A percentile compares a stretch with the other conserved stretches of the same genome.
phyloP scores from a whole-genome alignment of 768 basidiomycete genomes.

The Nidula microcarpa region DNA sequence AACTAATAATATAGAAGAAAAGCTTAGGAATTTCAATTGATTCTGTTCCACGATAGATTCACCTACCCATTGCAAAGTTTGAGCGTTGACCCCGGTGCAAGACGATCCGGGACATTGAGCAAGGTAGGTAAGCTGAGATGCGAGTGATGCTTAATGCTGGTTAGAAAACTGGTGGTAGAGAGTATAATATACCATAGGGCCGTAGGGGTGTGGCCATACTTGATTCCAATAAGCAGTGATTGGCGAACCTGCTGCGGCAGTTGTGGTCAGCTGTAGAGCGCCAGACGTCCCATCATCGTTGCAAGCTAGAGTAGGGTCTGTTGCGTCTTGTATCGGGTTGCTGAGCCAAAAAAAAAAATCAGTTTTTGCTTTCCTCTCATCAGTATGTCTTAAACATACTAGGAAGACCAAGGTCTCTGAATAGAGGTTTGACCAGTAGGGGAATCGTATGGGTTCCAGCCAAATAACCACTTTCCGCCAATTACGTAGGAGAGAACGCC shows the following conservation, averaged over 20 bases:
- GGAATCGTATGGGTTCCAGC: slow-evolving; percentile 41
- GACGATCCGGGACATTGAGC: slow-evolving; percentile 39
- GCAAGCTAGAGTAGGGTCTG: slow-evolving; percentile 35
- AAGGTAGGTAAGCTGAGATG: slow-evolving; percentile 36
- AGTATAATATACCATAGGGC: slow-evolving; percentile 31
- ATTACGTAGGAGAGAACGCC: slow-evolving; percentile 39
- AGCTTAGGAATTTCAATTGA: neutral
- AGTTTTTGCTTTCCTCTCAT: neutral
- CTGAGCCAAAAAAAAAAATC: slow-evolving; percentile 12
- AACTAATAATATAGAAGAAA: slow-evolving; percentile 21
- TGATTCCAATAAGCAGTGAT: slow-evolving; percentile 45
- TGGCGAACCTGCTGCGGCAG: slow-evolving; percentile 33
- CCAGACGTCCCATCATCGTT: slow-evolving; percentile 40
- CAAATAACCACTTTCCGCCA: slow-evolving; percentile 34
- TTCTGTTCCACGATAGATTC: neutral
- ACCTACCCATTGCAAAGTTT: slow-evolving; percentile 38
- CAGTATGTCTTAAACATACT: slow-evolving; percentile 20
- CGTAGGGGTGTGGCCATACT: slow-evolving; percentile 38
- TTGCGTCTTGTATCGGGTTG: slow-evolving; percentile 37
- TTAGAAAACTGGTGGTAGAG: neutral
- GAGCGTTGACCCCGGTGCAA: slow-evolving; percentile 35
- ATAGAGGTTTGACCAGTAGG: slow-evolving; percentile 39
- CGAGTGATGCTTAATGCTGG: neutral
- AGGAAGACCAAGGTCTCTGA: slow-evolving; percentile 40
- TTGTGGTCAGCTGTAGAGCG: slow-evolving; percentile 36